A percentile compares a stretch with the other conserved stretches of the same genome.
Conservation (phyloP, 176 grass and related monocot species). For the Bothriochloa decipiens region DNA sequence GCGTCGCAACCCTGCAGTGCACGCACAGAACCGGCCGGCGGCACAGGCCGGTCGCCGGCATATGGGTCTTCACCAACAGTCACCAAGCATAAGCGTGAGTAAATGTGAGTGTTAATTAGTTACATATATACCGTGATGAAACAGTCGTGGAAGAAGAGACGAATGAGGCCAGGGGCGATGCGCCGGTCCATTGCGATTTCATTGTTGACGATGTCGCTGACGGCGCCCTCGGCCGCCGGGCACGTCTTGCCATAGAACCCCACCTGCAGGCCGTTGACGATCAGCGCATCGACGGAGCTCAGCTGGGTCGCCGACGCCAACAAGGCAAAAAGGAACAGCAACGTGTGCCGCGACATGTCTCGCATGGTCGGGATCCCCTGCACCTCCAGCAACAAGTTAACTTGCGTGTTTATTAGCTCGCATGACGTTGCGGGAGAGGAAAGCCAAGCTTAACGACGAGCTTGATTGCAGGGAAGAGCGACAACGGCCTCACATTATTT, state of each 20-base stretch:
- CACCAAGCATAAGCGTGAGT: not conserved
- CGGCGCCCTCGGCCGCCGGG: conserved; percentile 40
- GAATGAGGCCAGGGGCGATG: conserved; percentile 51
- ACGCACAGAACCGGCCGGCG: no score
- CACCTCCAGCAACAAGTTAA: not conserved
- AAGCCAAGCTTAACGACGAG: not conserved
- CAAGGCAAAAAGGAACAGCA: not conserved
- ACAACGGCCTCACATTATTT: conserved; percentile 47
- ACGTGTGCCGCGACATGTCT: not conserved
- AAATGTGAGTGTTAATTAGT: not conserved
- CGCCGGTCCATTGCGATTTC: conserved; percentile 27
- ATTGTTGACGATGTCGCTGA: conserved; percentile 27
- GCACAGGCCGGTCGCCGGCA: no score
- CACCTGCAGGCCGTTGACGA: conserved; percentile 33
- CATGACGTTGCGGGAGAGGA: not conserved
- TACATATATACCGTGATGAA: conserved; percentile 46
- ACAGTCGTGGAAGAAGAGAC: conserved; percentile 65
- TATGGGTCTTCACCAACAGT: no score
- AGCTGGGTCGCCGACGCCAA: not conserved
- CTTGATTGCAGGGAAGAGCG: not conserved
- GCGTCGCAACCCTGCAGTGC: conserved; percentile 53
- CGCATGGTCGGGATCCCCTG: not conserved
- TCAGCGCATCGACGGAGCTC: not conserved
- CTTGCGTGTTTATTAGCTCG: not conserved
- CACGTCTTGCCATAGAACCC: conserved; percentile 45